phyloP scores from a whole-genome alignment of 345 rosid species.

The Salix caprea region DNA sequence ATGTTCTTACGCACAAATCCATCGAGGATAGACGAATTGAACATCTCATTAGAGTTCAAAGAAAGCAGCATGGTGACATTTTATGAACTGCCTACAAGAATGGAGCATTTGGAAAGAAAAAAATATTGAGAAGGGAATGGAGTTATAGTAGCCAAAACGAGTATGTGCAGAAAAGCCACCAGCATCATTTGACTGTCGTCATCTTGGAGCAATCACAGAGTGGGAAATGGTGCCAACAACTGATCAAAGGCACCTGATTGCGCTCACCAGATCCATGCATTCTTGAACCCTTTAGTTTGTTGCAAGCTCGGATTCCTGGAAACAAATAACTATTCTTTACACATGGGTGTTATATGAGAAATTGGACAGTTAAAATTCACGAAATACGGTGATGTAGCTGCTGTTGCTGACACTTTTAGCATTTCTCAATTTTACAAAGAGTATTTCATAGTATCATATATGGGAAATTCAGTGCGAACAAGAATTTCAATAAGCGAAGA shows the following conservation, averaged over 20 bases:
- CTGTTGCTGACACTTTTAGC: not conserved
- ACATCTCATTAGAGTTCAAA: constrained; percentile 3
- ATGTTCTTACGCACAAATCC: not conserved
- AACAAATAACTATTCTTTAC: not conserved
- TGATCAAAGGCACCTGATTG: not conserved
- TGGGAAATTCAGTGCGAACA: not conserved
- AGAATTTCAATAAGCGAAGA: not conserved
- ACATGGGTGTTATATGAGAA: not conserved
- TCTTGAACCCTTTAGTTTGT: not conserved
- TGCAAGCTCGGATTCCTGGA: constrained; percentile 27
- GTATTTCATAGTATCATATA: not conserved
- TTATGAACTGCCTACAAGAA: not conserved
- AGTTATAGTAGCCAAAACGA: not conserved
- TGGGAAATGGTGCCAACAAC: constrained; percentile 8
- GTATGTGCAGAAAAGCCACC: constrained; percentile 2
- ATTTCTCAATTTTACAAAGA: not conserved
- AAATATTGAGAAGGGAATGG: not conserved
- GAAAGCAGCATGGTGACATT: not conserved
- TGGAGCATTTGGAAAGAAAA: not conserved
- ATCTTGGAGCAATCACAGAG: not conserved
- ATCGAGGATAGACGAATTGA: not conserved
- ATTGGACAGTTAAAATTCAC: not conserved
- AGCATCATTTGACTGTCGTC: not conserved
- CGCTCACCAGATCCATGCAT: constrained; percentile 7
- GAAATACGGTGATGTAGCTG: not conserved